These are phyloP conservation scores for Dioscorea dumetorum DNA, from an alignment of 106 monocot genomes.

Conservation along the genomic window DNA sequence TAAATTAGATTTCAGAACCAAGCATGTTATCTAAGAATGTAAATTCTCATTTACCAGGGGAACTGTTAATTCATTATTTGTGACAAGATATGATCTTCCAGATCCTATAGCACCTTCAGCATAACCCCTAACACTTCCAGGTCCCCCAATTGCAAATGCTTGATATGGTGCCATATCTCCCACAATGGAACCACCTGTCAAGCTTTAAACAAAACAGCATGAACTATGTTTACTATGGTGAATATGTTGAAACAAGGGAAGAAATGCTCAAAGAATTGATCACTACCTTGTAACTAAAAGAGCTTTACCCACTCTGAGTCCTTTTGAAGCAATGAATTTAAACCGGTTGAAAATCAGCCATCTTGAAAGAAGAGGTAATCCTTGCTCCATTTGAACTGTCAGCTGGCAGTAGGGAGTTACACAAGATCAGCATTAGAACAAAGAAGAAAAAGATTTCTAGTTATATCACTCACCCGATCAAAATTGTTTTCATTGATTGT, in stretches of 20 bases:
- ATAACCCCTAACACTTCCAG: constrained; percentile 84
- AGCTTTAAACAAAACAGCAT: constrained; percentile 26
- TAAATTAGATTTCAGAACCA: background rate
- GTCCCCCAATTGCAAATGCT: constrained; percentile 81
- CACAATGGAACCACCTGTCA: constrained; percentile 95
- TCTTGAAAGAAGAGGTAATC: constrained; percentile 68
- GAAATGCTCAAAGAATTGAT: background rate
- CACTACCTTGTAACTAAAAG: constrained; percentile 69
- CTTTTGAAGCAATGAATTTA: constrained; percentile 69
- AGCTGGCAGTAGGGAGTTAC: constrained; percentile 33
- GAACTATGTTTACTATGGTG: background rate
- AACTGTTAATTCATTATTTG: constrained; percentile 71
- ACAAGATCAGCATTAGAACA: background rate
- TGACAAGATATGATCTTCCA: constrained; percentile 76
- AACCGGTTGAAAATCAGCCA: constrained; percentile 83
- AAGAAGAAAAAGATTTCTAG: background rate
- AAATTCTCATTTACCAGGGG: constrained; percentile 43
- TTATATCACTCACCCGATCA: constrained; percentile 54
- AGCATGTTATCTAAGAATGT: too few species aligned
- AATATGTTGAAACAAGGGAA: background rate
- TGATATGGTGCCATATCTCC: constrained; percentile 96
- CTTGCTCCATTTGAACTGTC: constrained; percentile 94
- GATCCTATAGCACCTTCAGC: constrained; percentile 88
- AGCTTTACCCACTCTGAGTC: constrained; percentile 62
- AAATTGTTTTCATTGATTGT: constrained; percentile 62